Percentiles rank a stretch among this genome's conserved stretches.
Conservation (phyloP, 306 rosid genomes). For the Boehmeria nivea region DNA sequence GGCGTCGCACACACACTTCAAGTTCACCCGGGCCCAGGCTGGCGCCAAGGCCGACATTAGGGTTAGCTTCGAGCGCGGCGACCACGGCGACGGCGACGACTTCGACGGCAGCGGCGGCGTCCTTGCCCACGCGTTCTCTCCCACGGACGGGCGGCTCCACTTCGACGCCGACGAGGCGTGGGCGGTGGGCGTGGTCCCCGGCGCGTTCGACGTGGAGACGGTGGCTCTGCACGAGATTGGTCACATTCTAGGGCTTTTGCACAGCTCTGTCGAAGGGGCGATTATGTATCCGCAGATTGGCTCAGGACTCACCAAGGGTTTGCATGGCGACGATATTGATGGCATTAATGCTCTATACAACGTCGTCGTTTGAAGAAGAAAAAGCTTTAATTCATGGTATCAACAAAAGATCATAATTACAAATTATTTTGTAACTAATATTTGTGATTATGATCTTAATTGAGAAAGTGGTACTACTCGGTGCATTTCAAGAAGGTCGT, state of each 20-base stretch:
- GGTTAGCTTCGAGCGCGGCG: constrained; percentile 21
- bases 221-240: constrained; percentile 16
- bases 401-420: constrained; percentile 9
- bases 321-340: constrained; percentile 8
- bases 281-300: constrained; percentile 1
- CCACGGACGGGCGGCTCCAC: constrained; percentile 20
- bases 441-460: not conserved
- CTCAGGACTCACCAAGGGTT: not conserved
- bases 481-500: constrained; percentile 17
- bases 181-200: not conserved
- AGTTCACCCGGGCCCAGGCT: not conserved
- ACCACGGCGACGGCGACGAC: constrained; percentile 6
- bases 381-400: too few species aligned
- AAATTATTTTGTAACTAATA: constrained; percentile 4
- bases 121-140: constrained; percentile 19
- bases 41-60: constrained; percentile 9
- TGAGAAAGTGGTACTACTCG: not conserved
- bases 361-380: too few species aligned
- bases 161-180: constrained; percentile 20
- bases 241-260: constrained; percentile 15
- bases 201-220: constrained; percentile 9
- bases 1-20: constrained; percentile 1
- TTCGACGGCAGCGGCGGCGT: constrained; percentile 14
- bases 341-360: constrained; percentile 15
- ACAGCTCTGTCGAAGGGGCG: not conserved